A percentile compares a stretch with the other conserved stretches of the same genome.
phyloP scores from a whole-genome alignment of 2,329 filamentous ascomycete genomes.

The Nigrospora sphaerica region DNA sequence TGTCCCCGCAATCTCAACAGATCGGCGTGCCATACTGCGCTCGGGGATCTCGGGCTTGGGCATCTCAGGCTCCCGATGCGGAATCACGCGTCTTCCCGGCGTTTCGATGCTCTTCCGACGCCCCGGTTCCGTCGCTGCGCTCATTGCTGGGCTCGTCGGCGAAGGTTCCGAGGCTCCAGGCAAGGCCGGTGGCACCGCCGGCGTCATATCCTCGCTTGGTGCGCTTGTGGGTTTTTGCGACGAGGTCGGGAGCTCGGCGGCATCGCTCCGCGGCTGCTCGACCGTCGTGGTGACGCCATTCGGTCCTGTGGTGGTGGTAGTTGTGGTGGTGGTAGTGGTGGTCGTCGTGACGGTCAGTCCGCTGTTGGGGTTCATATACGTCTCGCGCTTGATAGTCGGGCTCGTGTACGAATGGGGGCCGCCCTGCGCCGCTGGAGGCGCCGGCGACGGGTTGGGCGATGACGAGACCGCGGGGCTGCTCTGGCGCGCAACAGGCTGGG shows the following conservation, averaged over 20 bases:
- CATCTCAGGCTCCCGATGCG: slow-evolving; percentile 2
- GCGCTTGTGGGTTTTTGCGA: too few relatives aligned
- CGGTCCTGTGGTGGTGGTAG: slow-evolving; percentile 6
- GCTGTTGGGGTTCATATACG: slow-evolving; percentile 5
- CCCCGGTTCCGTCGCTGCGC: not conserved
- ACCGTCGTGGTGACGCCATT: slow-evolving; percentile 4
- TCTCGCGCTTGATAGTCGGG: slow-evolving; percentile 8
- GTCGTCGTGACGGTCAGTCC: slow-evolving; percentile 10
- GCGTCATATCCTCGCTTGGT: too few relatives aligned
- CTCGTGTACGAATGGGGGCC: slow-evolving; percentile 5
- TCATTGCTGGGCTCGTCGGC: not conserved
- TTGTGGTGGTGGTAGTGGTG: slow-evolving; percentile 9
- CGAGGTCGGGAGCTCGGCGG: not conserved
- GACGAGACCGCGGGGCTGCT: not conserved
- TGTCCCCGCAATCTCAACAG: not conserved
- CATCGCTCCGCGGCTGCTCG: not conserved
- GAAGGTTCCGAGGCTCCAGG: not conserved
- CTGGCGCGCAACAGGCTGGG: not conserved
- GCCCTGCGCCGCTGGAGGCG: not conserved
- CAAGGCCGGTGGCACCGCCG: too few relatives aligned
- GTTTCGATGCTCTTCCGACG: slow-evolving; percentile 5
- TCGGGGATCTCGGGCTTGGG: too few relatives aligned
- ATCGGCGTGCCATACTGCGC: too few relatives aligned
- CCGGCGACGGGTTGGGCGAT: not conserved
- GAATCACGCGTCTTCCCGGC: slow-evolving; percentile 3